Base-by-base conservation (phyloP, 371 early-diverging fungal genomes). In the Mortierella sp. region DNA sequence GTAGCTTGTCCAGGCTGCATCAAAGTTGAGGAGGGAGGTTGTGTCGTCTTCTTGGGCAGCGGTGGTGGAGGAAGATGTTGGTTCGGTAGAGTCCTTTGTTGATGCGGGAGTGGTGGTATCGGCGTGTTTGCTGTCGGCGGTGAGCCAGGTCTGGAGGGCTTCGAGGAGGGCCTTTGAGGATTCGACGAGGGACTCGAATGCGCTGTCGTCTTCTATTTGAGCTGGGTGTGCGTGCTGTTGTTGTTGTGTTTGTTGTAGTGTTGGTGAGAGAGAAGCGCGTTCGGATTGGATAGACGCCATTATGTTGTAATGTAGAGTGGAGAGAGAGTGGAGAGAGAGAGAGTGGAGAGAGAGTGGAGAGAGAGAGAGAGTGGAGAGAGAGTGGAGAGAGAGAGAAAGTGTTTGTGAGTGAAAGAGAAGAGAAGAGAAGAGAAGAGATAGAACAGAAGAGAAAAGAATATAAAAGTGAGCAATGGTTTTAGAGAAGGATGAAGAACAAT, bases 1-100 rank as follows among this genome's bases (percentile, higher is more conserved):
- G 78, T 85, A 85, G 54, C 72, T 75, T 27, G 74, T 63, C 86
- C 86, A 85, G 32, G 86, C 86, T 11, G 72, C 63, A 48, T 85
- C 86, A 71, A 85, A 85, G 18, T 72, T n/a, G 7, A 48, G 78
- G 8, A 75, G 72, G 2, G 79, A 29, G 21, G 79, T 65, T n/a
- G 73, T 38, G 48, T 48, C 49, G 8, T 32, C 60, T 35, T 49
- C 21, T 10, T 77, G 35, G 24, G 16, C 44, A 29, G 1, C 46
- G 29, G 16, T 44, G 41, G 1, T 35, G 41, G 56, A 43, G 21
- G 72, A n/a, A 14, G 70, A 18, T 38, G 65, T 35, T 27, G 65
- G 68, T 10, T 68, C 24, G 16, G 11, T 29, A 7, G 51, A 0
- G 27, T 18, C 27, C 11, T 24, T 46, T 56, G 38, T 38, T 24